Base-by-base conservation (phyloP, 2,329 filamentous ascomycete species). In the Penicillium sp. region DNA sequence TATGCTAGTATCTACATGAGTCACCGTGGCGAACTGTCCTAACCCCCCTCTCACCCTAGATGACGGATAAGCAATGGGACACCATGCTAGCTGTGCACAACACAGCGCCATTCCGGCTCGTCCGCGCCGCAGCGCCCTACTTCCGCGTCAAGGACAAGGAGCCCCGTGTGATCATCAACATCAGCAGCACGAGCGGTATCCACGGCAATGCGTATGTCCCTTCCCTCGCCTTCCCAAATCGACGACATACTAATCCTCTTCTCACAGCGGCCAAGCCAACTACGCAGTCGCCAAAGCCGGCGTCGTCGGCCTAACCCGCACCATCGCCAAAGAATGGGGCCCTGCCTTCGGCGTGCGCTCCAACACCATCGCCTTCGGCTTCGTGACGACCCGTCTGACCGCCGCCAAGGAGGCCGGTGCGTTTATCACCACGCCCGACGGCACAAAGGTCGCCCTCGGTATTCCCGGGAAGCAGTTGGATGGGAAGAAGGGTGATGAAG, bases 261-360 rank as follows among this genome's bases (percentile, higher is more conserved):
- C 7, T 10, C 14, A 54, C 41, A 66, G 76, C 14, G 92, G 92
- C n/a, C 92, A 96, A 81, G 86, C 89, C 68, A 96, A 96, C 82
- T 96, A 96, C 76, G 85, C 89, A 38, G 81, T 93, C 50, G 92
- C 90, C 55, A 96, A 96, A 81, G 90, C 92, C 3, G 92, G 91
- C 48, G 86, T 96, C 14, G 86, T 86, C 11, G 92, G 92, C 5
- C 83, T 96, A 59, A 93, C 90, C 38, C 96, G 95, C 81, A 92
- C 91, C 1, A 91, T 96, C 71, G 91, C 92, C 3, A 96, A 96
- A 79, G 88, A 96, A 80, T 96, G 92, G 92, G 92, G 92, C 0
- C 91, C 90, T 0, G 76, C 82, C 39, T 96, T 93, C 69, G 92
- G 91, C 54, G 92, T 96, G 5, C 83, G 92, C 59, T 85, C 88